Evolutionary conservation across 805 yeast genomes (phyloP), one percentile per base, ranked within the genome.

Genomic region (Priceomyces melissophilus): DNA sequence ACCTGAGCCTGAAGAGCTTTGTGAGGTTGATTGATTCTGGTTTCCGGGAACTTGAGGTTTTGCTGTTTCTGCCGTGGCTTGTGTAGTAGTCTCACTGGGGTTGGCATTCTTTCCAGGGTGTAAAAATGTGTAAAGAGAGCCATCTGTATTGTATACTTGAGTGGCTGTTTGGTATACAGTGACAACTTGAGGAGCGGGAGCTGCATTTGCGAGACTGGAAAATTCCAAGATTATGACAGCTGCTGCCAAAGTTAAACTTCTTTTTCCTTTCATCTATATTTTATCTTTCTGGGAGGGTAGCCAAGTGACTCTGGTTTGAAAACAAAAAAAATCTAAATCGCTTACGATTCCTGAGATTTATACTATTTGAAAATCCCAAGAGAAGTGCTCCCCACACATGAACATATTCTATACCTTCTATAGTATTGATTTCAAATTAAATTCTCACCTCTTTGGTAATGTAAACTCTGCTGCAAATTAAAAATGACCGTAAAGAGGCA

Each of bases 181-280:
- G n/a, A 54, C 53, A 12, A 55, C 46, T 12, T 41, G 46, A 3
- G 62, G 61, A n/a, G 61, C 62, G 9, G 61, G 51, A 5, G 52
- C 52, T 12, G 51, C 51, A 4, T 23, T 6, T 11, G 11, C 35
- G 11, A 32, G 10, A 5, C 8, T 20, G 25, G 25, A 4, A 20
- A 5, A 20, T 11, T 32, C 27, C 12, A 32, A 16, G 8, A 16
- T 13, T 4, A 10, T 26, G 4, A 32, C 14, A 4, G 23, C 26
- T 10, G 35, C 10, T 17, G 27, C 35, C 35, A 14, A 23, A 10
- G 17, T 16, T 4, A 32, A n/a, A 11, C 27, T 16, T 26, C 35
- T 25, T 12, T 26, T 32, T 11, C n/a, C 35, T 16, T 32, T 32
- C 35, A 32, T 32, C 25, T 20, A 20, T 20, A 20, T 20, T 8